Evolutionary conservation across 2,329 filamentous ascomycete genomes (phyloP).

Genomic region (Aspergillus pseudotamarii): DNA sequence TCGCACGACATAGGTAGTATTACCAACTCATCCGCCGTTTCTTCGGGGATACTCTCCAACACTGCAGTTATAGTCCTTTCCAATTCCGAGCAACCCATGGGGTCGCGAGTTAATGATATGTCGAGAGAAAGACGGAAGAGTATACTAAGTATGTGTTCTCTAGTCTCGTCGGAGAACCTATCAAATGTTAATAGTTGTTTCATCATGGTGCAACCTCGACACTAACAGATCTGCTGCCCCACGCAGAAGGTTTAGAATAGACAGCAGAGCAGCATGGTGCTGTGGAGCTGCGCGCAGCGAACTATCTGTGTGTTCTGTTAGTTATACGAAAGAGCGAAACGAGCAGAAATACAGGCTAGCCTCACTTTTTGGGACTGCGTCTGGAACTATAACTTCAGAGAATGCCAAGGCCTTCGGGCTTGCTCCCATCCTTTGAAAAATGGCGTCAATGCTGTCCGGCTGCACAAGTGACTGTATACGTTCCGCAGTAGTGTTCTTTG

Average conservation of each 20-base stretch:
- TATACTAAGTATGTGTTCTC: slow-evolving; percentile 34
- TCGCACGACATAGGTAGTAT: not conserved
- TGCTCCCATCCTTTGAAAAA: slow-evolving; percentile 65
- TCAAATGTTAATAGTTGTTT: slow-evolving; percentile 15
- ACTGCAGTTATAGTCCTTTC: slow-evolving; percentile 37
- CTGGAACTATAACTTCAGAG: slow-evolving; percentile 31
- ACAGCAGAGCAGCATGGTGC: slow-evolving; percentile 31
- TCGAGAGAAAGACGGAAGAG: slow-evolving; percentile 43
- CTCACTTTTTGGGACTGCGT: slow-evolving; percentile 27
- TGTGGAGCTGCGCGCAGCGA: slow-evolving; percentile 15
- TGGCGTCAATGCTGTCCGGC: slow-evolving; percentile 43
- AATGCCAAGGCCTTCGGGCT: slow-evolving; percentile 47
- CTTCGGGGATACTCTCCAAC: slow-evolving; percentile 29
- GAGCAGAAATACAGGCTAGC: not conserved
- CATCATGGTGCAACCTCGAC: not conserved
- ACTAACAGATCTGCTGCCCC: slow-evolving; percentile 36
- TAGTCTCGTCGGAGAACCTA: slow-evolving; percentile 39
- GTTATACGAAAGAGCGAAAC: not conserved
- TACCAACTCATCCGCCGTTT: slow-evolving; percentile 27
- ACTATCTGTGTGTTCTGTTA: slow-evolving; percentile 15
- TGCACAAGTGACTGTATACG: slow-evolving; percentile 42
- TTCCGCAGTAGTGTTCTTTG: slow-evolving; percentile 30
- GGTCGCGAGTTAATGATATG: slow-evolving; percentile 32
- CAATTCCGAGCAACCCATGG: slow-evolving; percentile 32
- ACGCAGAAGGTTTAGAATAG: slow-evolving; percentile 37